Conservation (phyloP, 2,329 filamentous ascomycete species). For the Fusarium goolgardi region DNA sequence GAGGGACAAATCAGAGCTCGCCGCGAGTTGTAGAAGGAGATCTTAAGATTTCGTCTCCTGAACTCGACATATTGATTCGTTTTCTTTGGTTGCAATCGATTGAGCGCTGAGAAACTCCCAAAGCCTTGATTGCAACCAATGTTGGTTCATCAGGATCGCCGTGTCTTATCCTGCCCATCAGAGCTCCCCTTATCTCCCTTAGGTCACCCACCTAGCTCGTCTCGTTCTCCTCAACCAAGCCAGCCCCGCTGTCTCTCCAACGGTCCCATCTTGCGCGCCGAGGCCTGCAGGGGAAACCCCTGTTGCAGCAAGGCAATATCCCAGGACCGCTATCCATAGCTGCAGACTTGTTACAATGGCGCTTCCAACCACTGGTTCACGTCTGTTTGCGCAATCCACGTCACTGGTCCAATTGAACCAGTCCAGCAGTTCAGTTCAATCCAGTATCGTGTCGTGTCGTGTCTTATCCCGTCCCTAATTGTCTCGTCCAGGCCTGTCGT, state of each 20-base stretch:
- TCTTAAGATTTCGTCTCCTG: slow-evolving; percentile 11
- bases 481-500: slow-evolving; percentile 3
- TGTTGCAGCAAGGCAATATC: slow-evolving; percentile 50
- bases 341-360: slow-evolving; percentile 46
- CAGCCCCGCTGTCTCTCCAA: slow-evolving; percentile 27
- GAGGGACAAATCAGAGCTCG: slow-evolving; percentile 35
- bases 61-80: slow-evolving; percentile 11
- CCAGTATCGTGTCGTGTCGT: background rate
- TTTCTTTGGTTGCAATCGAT: background rate
- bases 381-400: slow-evolving; percentile 34
- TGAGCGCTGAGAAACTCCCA: background rate
- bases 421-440: slow-evolving; percentile 7
- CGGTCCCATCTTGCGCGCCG: slow-evolving; percentile 32
- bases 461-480: background rate
- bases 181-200: slow-evolving; percentile 39
- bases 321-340: slow-evolving; percentile 45
- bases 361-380: slow-evolving; percentile 47
- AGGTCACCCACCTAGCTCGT: slow-evolving; percentile 24
- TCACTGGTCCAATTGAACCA: slow-evolving; percentile 35
- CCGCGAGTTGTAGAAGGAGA: background rate
- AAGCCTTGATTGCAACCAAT: slow-evolving; percentile 1
- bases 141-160: slow-evolving; percentile 29
- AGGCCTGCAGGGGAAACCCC: slow-evolving; percentile 48
- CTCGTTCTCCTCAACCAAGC: background rate
- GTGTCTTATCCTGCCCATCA: slow-evolving; percentile 36